Evolutionary conservation across 148 eudicot species (phyloP).

Genomic region (Chenopodium berlandieri): DNA sequence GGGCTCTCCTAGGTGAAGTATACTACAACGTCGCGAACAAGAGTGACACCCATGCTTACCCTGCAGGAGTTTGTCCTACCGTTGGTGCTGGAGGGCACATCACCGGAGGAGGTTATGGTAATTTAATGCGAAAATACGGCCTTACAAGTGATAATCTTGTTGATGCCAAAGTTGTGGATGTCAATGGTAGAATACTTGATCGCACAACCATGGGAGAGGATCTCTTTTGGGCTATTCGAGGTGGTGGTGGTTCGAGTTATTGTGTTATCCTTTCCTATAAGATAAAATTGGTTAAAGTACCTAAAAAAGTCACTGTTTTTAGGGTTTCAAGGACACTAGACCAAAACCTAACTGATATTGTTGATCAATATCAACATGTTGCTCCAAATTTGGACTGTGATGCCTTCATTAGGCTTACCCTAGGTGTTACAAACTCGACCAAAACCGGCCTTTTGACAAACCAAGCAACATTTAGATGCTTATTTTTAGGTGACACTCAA

Average conservation of each 20-base stretch:
- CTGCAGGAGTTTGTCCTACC: conserved; percentile 24
- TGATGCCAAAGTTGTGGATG: conserved; percentile 16
- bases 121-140: conserved; percentile 25
- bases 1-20: conserved; percentile 26
- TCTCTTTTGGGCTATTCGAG: conserved; percentile 23
- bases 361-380: conserved; percentile 18
- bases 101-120: conserved; percentile 24
- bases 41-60: neutral
- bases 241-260: conserved; percentile 18
- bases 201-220: conserved; percentile 23
- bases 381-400: conserved; percentile 19
- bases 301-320: conserved; percentile 17
- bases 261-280: conserved; percentile 11
- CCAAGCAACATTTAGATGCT: conserved; percentile 23
- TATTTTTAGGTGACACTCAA: conserved; percentile 18
- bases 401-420: conserved; percentile 19
- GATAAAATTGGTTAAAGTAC: conserved; percentile 11
- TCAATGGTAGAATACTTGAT: conserved; percentile 21
- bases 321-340: conserved; percentile 9
- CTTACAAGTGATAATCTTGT: conserved; percentile 17
- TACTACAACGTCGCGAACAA: neutral
- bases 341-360: conserved; percentile 19
- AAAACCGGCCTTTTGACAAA: neutral
- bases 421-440: conserved; percentile 15
- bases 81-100: conserved; percentile 27